Percentiles rank a stretch among this genome's conserved stretches.
Conservation (phyloP, 2,329 filamentous ascomycete genomes). For the Pyrenophora tritici-repentis region DNA sequence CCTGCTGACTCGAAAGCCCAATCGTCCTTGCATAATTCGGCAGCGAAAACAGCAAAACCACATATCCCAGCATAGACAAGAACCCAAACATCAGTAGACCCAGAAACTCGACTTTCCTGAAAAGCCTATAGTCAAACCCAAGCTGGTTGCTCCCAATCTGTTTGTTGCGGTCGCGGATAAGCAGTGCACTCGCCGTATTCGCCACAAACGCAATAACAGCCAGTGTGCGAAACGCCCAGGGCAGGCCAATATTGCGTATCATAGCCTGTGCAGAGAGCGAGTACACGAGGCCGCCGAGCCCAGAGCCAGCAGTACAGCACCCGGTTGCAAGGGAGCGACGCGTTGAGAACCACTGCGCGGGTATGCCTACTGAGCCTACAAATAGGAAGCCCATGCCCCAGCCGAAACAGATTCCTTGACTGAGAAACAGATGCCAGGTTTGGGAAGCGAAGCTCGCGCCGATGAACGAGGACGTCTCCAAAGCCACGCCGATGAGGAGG, state of each 20-base stretch:
- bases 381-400: constrained; percentile 78
- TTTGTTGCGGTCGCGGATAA: constrained; percentile 74
- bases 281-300: constrained; percentile 74
- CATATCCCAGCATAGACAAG: constrained; percentile 74
- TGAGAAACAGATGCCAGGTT: constrained; percentile 78
- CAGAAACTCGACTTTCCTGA: constrained; percentile 66
- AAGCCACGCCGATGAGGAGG: constrained; percentile 66
- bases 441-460: constrained; percentile 69
- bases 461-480: constrained; percentile 69
- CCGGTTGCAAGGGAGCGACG: constrained; percentile 72
- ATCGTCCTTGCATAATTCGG: constrained; percentile 73
- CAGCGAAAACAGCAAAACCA: constrained; percentile 76
- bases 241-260: constrained; percentile 66
- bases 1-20: constrained; percentile 69
- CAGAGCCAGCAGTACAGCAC: constrained; percentile 69
- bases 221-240: constrained; percentile 70
- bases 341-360: constrained; percentile 76
- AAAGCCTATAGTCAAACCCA: constrained; percentile 67
- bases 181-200: constrained; percentile 65
- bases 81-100: constrained; percentile 70
- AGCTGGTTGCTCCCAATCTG: constrained; percentile 64
- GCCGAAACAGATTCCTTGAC: constrained; percentile 78
- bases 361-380: constrained; percentile 68
- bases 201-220: constrained; percentile 67
- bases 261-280: constrained; percentile 70